Conservation (phyloP, 352 stramenopile species). For the Thalassiosira sp. region DNA sequence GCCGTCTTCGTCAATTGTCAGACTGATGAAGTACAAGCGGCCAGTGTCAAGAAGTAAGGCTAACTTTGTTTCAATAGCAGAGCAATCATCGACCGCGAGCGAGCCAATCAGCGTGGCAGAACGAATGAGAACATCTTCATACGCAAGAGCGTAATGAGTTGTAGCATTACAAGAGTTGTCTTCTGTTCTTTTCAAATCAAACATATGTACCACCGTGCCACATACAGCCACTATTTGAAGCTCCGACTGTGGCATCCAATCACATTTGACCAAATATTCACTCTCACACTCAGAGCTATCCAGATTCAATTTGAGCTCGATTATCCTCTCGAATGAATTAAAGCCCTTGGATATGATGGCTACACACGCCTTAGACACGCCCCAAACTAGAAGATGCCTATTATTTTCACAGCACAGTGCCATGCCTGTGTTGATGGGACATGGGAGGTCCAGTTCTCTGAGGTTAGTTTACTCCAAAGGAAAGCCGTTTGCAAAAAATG, state of each 20-base stretch:
- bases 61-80: slow-evolving; percentile 57
- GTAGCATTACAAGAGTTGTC: slow-evolving; percentile 51
- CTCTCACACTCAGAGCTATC: slow-evolving; percentile 64
- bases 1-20: slow-evolving; percentile 63
- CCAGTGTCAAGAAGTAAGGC: slow-evolving; percentile 78
- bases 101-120: slow-evolving; percentile 50
- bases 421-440: too few relatives aligned
- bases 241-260: slow-evolving; percentile 75
- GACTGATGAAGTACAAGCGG: slow-evolving; percentile 66
- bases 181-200: slow-evolving; percentile 68
- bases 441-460: neutral
- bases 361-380: slow-evolving; percentile 62
- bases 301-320: slow-evolving; percentile 68
- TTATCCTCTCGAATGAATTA: slow-evolving; percentile 61
- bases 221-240: slow-evolving; percentile 67
- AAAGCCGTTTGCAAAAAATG: neutral
- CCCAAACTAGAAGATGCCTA: slow-evolving; percentile 75
- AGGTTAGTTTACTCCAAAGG: slow-evolving; percentile 5
- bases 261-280: slow-evolving; percentile 74
- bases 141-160: slow-evolving; percentile 61
- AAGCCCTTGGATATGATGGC: slow-evolving; percentile 61
- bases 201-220: slow-evolving; percentile 72
- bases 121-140: slow-evolving; percentile 56
- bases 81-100: slow-evolving; percentile 35
- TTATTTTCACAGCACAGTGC: slow-evolving; percentile 66